Percentiles rank a stretch among this genome's conserved stretches.
Conservation (phyloP, 2,329 filamentous ascomycete species). For the Cercospora beticola region DNA sequence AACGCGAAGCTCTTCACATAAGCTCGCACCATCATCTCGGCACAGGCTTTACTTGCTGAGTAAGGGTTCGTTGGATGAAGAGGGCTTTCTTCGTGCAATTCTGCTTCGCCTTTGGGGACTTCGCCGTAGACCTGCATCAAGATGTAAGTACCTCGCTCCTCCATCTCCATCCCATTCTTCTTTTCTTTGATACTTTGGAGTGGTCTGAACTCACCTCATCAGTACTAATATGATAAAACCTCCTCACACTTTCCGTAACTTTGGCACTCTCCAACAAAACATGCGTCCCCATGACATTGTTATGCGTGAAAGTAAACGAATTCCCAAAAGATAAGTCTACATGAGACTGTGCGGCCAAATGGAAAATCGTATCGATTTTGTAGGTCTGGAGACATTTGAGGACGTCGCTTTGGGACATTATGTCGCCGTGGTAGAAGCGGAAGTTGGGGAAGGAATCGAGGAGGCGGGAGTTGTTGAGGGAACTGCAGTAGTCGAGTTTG, state of each 20-base stretch:
- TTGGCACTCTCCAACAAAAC: slow-evolving; percentile 75
- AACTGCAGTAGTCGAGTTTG: slow-evolving; percentile 80
- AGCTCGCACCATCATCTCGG: slow-evolving; percentile 62
- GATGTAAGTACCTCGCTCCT: slow-evolving; percentile 15
- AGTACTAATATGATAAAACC: slow-evolving; percentile 80
- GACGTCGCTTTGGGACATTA: slow-evolving; percentile 69
- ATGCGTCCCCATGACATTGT: slow-evolving; percentile 82
- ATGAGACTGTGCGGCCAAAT: slow-evolving; percentile 83
- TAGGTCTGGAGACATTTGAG: slow-evolving; percentile 68
- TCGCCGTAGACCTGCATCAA: slow-evolving; percentile 73
- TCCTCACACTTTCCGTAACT: slow-evolving; percentile 62
- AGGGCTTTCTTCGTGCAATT: slow-evolving; percentile 70
- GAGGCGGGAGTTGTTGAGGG: slow-evolving; percentile 73
- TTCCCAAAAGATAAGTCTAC: slow-evolving; percentile 82
- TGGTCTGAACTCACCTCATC: slow-evolving; percentile 51
- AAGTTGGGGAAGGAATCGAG: slow-evolving; percentile 71
- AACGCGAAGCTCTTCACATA: slow-evolving; percentile 81
- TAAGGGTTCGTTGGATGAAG: slow-evolving; percentile 74
- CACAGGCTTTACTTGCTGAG: slow-evolving; percentile 41
- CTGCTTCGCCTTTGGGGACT: slow-evolving; percentile 68
- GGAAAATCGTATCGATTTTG: slow-evolving; percentile 75
- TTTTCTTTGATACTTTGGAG: background rate
- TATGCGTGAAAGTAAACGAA: slow-evolving; percentile 76
- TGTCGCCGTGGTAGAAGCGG: slow-evolving; percentile 75
- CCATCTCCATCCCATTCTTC: background rate